These are phyloP conservation scores for Beta lomatogona DNA, from an alignment of 179 eudicot species.

Conservation along the genomic window DNA sequence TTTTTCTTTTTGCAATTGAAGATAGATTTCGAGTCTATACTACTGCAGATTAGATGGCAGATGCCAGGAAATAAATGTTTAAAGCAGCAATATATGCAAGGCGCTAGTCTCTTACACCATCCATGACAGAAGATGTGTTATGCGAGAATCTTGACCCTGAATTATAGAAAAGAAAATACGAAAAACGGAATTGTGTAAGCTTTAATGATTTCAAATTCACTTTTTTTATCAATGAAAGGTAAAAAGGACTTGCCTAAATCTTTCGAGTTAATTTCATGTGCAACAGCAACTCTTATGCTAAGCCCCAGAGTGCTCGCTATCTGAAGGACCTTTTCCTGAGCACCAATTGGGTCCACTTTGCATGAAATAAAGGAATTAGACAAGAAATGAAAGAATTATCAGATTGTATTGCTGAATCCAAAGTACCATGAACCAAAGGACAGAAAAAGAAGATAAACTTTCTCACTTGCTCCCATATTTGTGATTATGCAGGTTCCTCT, in stretches of 20 bases:
- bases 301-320: constrained; percentile 67
- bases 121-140: constrained; percentile 27
- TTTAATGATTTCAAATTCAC: not conserved
- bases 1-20: not conserved
- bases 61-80: not conserved
- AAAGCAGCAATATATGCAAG: constrained; percentile 23
- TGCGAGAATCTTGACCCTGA: constrained; percentile 47
- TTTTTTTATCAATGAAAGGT: not conserved
- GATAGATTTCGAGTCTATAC: not conserved
- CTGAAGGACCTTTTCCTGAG: constrained; percentile 74
- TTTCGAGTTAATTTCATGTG: constrained; percentile 54
- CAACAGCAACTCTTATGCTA: constrained; percentile 59
- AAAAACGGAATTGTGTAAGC: not conserved
- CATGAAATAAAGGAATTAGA: constrained; percentile 15
- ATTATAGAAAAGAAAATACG: constrained; percentile 17
- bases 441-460: not conserved
- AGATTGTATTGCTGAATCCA: not conserved
- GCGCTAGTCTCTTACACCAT: constrained; percentile 59
- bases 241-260: constrained; percentile 47
- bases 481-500: constrained; percentile 86
- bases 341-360: constrained; percentile 69
- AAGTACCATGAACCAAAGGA: constrained; percentile 7
- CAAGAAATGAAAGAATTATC: not conserved
- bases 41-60: constrained; percentile 15
- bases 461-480: constrained; percentile 98